Conservation (phyloP, 352 stramenopile genomes). For the Phytophthora macrochlamydospora region DNA sequence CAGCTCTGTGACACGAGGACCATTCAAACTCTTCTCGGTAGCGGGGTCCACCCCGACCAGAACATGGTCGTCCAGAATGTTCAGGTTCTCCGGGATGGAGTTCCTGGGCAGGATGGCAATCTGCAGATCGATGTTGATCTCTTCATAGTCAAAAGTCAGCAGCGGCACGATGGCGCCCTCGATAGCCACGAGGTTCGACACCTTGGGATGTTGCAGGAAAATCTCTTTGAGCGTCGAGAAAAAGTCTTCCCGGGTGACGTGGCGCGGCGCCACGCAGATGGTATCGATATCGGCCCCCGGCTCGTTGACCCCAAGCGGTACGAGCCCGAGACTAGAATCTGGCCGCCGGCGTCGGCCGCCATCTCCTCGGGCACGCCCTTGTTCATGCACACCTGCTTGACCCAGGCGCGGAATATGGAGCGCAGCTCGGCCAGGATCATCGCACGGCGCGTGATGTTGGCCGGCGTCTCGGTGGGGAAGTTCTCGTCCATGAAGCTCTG, state of each 20-base stretch:
- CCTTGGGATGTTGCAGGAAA: constrained; percentile 93
- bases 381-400: constrained; percentile 83
- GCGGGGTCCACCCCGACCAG: constrained; percentile 85
- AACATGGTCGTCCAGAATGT: constrained; percentile 92
- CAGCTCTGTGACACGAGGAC: constrained; percentile 89
- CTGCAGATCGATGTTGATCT: constrained; percentile 99
- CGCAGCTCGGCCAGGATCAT: constrained; percentile 86
- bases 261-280: constrained; percentile 96
- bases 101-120: constrained; percentile 95
- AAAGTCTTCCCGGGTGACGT: constrained; percentile 96
- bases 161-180: constrained; percentile 95
- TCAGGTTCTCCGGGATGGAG: constrained; percentile 89
- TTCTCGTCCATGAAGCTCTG: constrained; percentile 81
- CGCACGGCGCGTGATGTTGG: constrained; percentile 86
- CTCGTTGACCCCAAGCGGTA: constrained; percentile 97
- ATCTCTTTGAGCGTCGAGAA: constrained; percentile 94
- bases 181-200: constrained; percentile 86
- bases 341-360: constrained; percentile 80
- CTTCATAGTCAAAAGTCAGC: constrained; percentile 98
- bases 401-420: constrained; percentile 85
- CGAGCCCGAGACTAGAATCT: constrained; percentile 91
- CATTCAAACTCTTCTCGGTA: constrained; percentile 91
- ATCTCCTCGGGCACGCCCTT: constrained; percentile 89
- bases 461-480: constrained; percentile 77
- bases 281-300: constrained; percentile 98